Evolutionary conservation across 1,139 yeast genomes (phyloP), one percentile per base, ranked within the genome.

Genomic region (Magnusiomyces paraingens): DNA sequence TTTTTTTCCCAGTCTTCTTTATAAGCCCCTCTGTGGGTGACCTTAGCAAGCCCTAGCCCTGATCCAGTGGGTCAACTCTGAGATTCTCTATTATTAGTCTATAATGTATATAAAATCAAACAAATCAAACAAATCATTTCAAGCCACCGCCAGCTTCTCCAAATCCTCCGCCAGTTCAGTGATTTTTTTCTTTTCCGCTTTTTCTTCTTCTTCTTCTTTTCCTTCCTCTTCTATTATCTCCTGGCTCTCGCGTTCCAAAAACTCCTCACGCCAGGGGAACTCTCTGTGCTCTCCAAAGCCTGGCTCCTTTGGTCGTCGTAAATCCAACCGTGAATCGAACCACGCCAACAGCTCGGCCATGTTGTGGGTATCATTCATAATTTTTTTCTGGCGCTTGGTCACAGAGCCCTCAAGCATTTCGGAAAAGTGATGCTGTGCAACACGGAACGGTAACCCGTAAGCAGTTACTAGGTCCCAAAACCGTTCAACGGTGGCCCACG

Each of bases 401-500:
- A 91, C 64, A 52, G 80, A 80, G 45, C 83, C 80, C 15, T 63
- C 78, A 58, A 90, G 69, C 97, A 93, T 91, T 67, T 94, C 88
- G 2, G 87, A 80, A 49, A 94, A 68, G 68, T 93, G 98, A 65
- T 91, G 97, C 68, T 90, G 96, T 1, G 83, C 75, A 36, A 93
- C 74, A 63, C 91, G 81, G 66, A 81, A 90, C 1, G 95, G 97
- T 54, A 91, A 73, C 0, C 96, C 96, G 64, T 84, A 89, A 22
- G 84, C 80, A 11, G 89, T 79, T 11, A 88, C 81, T 60, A 83
- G 80, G 64, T 87, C 84, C 86, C 90, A 81, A 67, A 91, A 87
- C 57, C 76, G 73, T 67, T 94, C 99, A 6, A 93, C 73, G 4
- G 95, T 93, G 6, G 83, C 78, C 98, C 98, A 93, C 1, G 98